These are phyloP conservation scores for Crinitomyces ghanaensis DNA, from an alignment of 805 yeast genomes.

Conservation along the genomic window DNA sequence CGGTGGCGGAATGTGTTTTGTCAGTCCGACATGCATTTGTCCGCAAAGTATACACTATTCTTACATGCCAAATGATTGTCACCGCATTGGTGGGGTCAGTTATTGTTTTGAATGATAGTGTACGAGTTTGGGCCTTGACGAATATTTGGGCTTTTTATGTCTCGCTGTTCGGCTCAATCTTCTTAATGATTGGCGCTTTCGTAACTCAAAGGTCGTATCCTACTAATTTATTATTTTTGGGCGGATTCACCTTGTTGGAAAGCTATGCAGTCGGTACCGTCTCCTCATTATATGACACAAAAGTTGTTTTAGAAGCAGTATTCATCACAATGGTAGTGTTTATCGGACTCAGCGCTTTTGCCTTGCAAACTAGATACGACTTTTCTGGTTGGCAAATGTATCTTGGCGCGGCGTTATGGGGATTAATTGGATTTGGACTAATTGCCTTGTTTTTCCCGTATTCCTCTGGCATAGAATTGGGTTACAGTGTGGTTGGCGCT, in stretches of 20 bases:
- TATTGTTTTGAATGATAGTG: constrained; percentile 34
- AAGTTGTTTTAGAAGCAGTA: constrained; percentile 58
- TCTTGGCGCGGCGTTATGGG: constrained; percentile 47
- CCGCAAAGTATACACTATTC: constrained; percentile 66
- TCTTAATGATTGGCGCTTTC: constrained; percentile 51
- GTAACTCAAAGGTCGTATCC: constrained; percentile 61
- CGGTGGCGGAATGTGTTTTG: constrained; percentile 67
- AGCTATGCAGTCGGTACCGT: constrained; percentile 60
- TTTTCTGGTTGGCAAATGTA: constrained; percentile 57
- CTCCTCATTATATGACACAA: constrained; percentile 51
- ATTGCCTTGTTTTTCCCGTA: constrained; percentile 57
- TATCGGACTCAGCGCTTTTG: constrained; percentile 64
- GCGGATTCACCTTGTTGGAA: constrained; percentile 63
- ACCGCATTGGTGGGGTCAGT: constrained; percentile 49
- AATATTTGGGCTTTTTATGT: constrained; percentile 51
- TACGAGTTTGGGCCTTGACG: constrained; percentile 43
- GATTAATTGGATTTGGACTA: constrained; percentile 60
- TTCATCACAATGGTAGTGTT: constrained; percentile 58
- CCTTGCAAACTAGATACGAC: constrained; percentile 68
- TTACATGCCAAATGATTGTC: constrained; percentile 49
- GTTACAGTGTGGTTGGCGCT: constrained; percentile 67
- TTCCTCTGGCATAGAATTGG: constrained; percentile 44
- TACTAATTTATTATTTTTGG: constrained; percentile 45
- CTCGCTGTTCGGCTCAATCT: constrained; percentile 48
- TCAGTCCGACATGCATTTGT: constrained; percentile 65